These are phyloP conservation scores for Arthroderma sp. DNA, from an alignment of 2,329 filamentous ascomycete genomes.

Conservation along the genomic window DNA sequence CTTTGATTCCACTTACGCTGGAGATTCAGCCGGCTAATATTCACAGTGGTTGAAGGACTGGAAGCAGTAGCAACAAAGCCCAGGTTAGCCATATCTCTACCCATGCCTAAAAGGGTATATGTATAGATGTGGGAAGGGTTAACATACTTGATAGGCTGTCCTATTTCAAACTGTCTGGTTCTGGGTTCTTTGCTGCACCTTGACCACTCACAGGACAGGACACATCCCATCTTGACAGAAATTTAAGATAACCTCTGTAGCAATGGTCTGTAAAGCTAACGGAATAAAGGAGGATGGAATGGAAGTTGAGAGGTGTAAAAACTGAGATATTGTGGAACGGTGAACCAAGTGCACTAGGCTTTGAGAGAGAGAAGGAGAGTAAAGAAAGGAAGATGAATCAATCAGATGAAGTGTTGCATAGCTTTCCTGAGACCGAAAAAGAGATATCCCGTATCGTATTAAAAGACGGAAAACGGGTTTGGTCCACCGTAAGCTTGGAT, in stretches of 20 bases:
- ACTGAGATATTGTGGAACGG: background rate
- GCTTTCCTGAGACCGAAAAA: background rate
- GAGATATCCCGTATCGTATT: too few relatives aligned
- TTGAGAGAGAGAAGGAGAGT: background rate
- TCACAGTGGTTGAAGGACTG: constrained; percentile 3
- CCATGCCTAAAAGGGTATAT: background rate
- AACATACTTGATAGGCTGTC: constrained; percentile 1
- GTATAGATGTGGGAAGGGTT: background rate
- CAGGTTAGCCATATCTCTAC: background rate
- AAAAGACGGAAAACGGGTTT: too few relatives aligned
- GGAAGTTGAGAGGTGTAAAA: background rate
- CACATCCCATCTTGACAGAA: background rate
- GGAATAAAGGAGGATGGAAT: background rate
- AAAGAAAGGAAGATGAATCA: constrained; percentile 1
- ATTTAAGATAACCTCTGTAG: too few relatives aligned
- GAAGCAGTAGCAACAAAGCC: too few relatives aligned
- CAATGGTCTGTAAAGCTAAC: too few relatives aligned
- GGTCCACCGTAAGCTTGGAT: too few relatives aligned
- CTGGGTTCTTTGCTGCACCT: background rate
- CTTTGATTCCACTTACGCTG: constrained; percentile 5
- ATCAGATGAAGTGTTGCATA: constrained; percentile 1
- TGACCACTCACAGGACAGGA: constrained; percentile 1
- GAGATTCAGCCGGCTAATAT: constrained; percentile 2
- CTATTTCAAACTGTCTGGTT: constrained; percentile 1
- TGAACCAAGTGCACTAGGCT: background rate